Percentiles rank a stretch among this genome's conserved stretches.
These are phyloP conservation scores for Syzygium grande DNA, from an alignment of 345 rosid species.

Conservation along the genomic window DNA sequence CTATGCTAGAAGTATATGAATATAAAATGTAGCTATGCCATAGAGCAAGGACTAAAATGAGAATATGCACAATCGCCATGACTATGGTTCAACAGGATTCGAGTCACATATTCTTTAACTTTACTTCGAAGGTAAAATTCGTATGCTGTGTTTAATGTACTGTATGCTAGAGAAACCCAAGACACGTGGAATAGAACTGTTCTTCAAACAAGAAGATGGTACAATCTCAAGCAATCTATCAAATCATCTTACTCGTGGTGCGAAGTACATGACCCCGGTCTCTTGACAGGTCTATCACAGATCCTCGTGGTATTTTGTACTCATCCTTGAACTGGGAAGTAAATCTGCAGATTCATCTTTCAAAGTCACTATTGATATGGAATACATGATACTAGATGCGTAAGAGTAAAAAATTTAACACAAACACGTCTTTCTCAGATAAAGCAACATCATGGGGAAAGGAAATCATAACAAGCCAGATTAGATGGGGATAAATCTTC, in stretches of 20 bases:
- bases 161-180: not conserved
- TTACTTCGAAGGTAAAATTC: not conserved
- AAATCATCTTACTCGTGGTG: conserved; percentile 47
- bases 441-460: not conserved
- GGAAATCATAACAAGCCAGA: not conserved
- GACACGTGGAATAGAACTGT: not conserved
- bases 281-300: conserved; percentile 62
- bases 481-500: not conserved
- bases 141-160: not conserved
- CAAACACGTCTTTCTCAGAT: not conserved
- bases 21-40: not conserved
- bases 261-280: conserved; percentile 55
- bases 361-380: not conserved
- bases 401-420: not conserved
- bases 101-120: not conserved
- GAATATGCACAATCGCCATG: not conserved
- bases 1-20: not conserved
- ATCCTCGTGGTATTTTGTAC: conserved; percentile 68
- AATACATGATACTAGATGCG: not conserved
- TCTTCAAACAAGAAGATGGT: not conserved
- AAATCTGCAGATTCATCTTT: conserved; percentile 37
- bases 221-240: not conserved
- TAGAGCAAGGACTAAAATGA: not conserved
- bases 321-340: conserved; percentile 89
- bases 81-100: not conserved